A percentile compares a stretch with the other conserved stretches of the same genome.
Evolutionary conservation across 1,284 basidiomycete species (phyloP).

Genomic region (Polyporus tsugae): DNA sequence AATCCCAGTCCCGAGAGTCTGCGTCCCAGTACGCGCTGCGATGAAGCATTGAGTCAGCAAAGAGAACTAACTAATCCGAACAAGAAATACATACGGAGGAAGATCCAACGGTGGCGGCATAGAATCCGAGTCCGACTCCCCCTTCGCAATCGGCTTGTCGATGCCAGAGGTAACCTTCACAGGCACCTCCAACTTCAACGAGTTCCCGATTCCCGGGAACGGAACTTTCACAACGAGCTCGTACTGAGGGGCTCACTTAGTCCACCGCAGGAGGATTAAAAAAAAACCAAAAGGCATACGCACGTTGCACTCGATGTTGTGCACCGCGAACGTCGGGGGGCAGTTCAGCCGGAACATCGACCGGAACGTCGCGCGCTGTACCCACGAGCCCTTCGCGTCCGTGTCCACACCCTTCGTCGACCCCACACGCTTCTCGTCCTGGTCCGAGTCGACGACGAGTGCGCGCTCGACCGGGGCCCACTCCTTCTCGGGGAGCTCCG

Average conservation of each 20-base stretch:
- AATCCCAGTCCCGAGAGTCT: conserved; percentile 10
- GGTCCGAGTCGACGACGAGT: not conserved
- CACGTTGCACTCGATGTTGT: conserved; percentile 19
- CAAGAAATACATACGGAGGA: conserved; percentile 10
- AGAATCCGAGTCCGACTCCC: not conserved
- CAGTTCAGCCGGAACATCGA: conserved; percentile 20
- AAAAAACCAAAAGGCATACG: not conserved
- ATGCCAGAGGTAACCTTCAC: conserved; percentile 26
- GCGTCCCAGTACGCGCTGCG: conserved; percentile 16
- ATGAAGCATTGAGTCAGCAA: not conserved
- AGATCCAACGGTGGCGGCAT: conserved; percentile 12
- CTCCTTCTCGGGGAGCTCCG: conserved; percentile 8
- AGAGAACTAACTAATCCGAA: not conserved
- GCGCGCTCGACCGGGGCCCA: conserved; percentile 6
- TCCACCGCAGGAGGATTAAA: no score
- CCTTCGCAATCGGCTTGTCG: conserved; percentile 11
- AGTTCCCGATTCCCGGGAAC: conserved; percentile 30
- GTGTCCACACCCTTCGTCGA: not conserved
- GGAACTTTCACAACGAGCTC: conserved; percentile 22
- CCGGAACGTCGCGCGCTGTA: conserved; percentile 22
- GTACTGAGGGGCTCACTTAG: conserved; percentile 1
- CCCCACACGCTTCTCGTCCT: not conserved
- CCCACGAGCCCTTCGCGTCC: conserved; percentile 15
- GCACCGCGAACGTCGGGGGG: conserved; percentile 21
- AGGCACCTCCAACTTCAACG: conserved; percentile 19